A percentile compares a stretch with the other conserved stretches of the same genome.
Evolutionary conservation across 1,284 basidiomycete genomes (phyloP).

Genomic region (Ceratobasidium sp.): DNA sequence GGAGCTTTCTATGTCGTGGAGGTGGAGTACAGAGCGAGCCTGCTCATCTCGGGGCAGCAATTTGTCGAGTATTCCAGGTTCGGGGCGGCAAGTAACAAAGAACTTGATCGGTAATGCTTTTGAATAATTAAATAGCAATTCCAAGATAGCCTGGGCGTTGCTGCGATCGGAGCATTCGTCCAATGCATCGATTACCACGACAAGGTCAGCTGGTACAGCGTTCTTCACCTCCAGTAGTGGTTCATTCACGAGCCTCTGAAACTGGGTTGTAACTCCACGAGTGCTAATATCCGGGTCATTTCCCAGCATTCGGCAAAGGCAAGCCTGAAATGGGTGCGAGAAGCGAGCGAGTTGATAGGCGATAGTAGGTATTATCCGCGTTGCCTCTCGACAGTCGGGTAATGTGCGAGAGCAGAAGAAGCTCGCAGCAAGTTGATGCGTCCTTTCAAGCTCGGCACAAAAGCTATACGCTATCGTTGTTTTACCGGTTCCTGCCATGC

Average conservation of each 20-base stretch:
- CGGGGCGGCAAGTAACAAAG: constrained; percentile 44
- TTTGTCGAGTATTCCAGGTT: background rate
- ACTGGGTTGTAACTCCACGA: constrained; percentile 3
- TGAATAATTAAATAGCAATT: background rate
- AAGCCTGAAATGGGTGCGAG: background rate
- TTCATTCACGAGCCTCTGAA: constrained; percentile 22
- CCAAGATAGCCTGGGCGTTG: background rate
- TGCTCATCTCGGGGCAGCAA: background rate
- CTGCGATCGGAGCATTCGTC: constrained; percentile 38
- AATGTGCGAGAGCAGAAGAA: constrained; percentile 54
- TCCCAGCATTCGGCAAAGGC: constrained; percentile 1
- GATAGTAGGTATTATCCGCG: constrained; percentile 44
- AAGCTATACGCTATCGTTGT: constrained; percentile 49
- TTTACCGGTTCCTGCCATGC: constrained; percentile 49
- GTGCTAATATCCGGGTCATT: background rate
- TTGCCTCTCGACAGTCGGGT: too few species aligned
- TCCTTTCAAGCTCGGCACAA: constrained; percentile 41
- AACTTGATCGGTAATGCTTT: constrained; percentile 24
- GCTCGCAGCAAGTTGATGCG: constrained; percentile 51
- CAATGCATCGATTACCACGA: constrained; percentile 42
- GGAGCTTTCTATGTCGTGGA: constrained; percentile 30
- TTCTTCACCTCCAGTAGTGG: constrained; percentile 27
- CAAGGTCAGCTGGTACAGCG: background rate
- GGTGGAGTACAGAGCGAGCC: background rate
- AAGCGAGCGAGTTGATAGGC: constrained; percentile 39